These are phyloP conservation scores for Agaricus blazei DNA, from an alignment of 768 basidiomycete genomes.

Conservation along the genomic window DNA sequence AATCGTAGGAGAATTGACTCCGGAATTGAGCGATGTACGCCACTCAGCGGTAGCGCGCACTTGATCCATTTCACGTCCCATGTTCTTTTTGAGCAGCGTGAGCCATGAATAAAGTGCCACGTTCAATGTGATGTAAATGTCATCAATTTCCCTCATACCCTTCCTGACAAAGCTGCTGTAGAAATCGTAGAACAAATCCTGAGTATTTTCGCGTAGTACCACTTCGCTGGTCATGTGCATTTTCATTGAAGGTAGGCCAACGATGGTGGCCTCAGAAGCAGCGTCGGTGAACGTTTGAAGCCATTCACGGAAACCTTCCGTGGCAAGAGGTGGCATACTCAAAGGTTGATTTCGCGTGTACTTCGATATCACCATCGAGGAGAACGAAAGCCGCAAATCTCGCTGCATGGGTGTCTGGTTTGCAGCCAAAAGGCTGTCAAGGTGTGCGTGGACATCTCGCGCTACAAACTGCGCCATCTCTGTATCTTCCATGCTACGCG, in stretches of 20 bases:
- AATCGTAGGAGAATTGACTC: constrained; percentile 19
- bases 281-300: constrained; percentile 54
- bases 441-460: constrained; percentile 59
- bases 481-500: constrained; percentile 70
- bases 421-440: constrained; percentile 58
- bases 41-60: constrained; percentile 54
- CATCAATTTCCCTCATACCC: constrained; percentile 53
- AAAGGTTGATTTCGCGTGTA: constrained; percentile 56
- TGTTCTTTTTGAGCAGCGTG: constrained; percentile 68
- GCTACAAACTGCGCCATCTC: constrained; percentile 77
- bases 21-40: constrained; percentile 33
- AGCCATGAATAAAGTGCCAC: constrained; percentile 80
- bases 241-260: constrained; percentile 76
- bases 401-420: constrained; percentile 48
- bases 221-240: constrained; percentile 80
- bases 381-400: constrained; percentile 67
- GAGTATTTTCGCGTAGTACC: constrained; percentile 29
- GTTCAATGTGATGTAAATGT: constrained; percentile 84
- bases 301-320: constrained; percentile 48
- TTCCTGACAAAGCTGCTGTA: constrained; percentile 60
- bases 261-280: constrained; percentile 67
- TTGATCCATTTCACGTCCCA: constrained; percentile 75
- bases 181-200: constrained; percentile 62
- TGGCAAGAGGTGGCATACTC: constrained; percentile 22
- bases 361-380: constrained; percentile 72